These are phyloP conservation scores for Arthroderma sp. DNA, from an alignment of 2,329 filamentous ascomycete genomes.

Conservation along the genomic window DNA sequence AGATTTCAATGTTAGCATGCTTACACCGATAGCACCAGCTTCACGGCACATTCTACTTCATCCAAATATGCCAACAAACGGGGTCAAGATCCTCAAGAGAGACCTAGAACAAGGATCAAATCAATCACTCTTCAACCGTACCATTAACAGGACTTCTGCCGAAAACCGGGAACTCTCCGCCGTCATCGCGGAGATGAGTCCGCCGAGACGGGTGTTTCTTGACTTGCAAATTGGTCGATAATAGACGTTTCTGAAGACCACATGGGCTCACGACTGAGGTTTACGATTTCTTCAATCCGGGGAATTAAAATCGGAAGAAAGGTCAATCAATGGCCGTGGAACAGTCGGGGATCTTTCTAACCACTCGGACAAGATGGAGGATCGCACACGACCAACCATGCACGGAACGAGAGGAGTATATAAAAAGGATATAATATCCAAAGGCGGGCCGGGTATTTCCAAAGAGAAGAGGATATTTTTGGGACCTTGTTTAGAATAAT, in stretches of 20 bases:
- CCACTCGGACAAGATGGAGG: neutral
- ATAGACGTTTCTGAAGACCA: neutral
- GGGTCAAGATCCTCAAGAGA: neutral
- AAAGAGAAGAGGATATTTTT: neutral
- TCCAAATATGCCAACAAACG: neutral
- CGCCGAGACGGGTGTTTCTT: neutral
- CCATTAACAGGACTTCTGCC: slow-evolving; percentile 13
- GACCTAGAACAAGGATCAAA: neutral
- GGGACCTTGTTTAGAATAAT: neutral
- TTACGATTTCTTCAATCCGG: neutral
- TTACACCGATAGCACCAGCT: neutral
- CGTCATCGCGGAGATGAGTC: neutral
- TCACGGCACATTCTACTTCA: too few species aligned
- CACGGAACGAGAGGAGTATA: neutral
- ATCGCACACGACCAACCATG: neutral
- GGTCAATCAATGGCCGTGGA: neutral
- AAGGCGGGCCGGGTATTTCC: neutral
- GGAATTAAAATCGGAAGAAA: neutral
- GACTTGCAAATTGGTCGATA: neutral
- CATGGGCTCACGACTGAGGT: neutral
- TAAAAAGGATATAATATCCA: neutral
- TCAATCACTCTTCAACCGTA: slow-evolving; percentile 6
- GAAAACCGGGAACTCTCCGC: slow-evolving; percentile 7
- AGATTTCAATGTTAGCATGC: slow-evolving; percentile 1
- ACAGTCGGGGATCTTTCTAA: neutral